Conservation (phyloP, 495 filamentous ascomycete species). For the Podospora didyma region DNA sequence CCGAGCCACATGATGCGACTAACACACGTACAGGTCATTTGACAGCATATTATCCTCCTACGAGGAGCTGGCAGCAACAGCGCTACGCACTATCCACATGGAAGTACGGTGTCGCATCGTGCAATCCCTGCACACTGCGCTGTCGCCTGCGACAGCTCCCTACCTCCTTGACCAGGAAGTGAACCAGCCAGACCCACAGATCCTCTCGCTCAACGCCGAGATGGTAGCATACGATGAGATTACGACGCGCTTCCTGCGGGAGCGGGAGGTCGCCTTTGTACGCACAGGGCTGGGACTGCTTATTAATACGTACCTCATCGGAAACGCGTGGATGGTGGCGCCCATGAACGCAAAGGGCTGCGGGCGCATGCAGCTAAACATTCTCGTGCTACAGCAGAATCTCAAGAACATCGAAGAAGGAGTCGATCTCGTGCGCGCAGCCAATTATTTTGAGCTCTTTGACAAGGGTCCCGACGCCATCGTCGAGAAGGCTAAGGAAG, state of each 20-base stretch:
- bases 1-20: conserved; percentile 6
- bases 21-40: conserved; percentile 57
- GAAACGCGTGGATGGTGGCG: conserved; percentile 40
- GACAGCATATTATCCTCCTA: conserved; percentile 80
- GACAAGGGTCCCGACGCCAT: conserved; percentile 68
- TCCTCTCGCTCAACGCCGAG: conserved; percentile 73
- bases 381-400: conserved; percentile 91
- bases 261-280: conserved; percentile 64
- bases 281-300: conserved; percentile 60
- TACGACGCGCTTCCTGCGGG: conserved; percentile 62
- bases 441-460: conserved; percentile 78
- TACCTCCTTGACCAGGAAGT: conserved; percentile 72
- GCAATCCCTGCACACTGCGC: conserved; percentile 54
- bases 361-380: conserved; percentile 79
- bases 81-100: conserved; percentile 80
- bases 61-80: conserved; percentile 67
- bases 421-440: conserved; percentile 63
- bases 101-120: conserved; percentile 81
- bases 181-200: conserved; percentile 71
- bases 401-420: conserved; percentile 84
- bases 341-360: conserved; percentile 60
- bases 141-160: conserved; percentile 54
- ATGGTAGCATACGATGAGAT: conserved; percentile 82
- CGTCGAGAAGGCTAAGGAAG: conserved; percentile 58
- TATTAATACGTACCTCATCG: conserved; percentile 40